phyloP scores from a whole-genome alignment of 805 yeast genomes.

The Nakazawaea ishiwadae region DNA sequence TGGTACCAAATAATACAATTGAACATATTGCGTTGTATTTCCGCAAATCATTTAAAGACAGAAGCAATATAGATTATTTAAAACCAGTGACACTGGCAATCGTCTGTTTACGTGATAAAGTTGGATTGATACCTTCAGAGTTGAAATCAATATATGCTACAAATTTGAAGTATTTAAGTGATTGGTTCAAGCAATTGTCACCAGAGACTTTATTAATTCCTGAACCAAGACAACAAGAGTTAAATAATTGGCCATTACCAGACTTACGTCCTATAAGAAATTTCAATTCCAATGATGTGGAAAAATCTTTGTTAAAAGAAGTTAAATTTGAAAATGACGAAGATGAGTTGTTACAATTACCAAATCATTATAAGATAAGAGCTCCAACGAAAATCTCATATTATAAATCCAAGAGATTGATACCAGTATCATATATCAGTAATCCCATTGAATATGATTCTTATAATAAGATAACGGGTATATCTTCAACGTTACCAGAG shows the following conservation, averaged over 20 bases:
- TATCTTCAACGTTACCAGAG: conserved; percentile 20
- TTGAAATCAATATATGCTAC: conserved; percentile 69
- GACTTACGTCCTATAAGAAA: conserved; percentile 59
- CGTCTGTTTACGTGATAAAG: conserved; percentile 75
- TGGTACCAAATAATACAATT: conserved; percentile 74
- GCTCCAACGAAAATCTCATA: conserved; percentile 29
- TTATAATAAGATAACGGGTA: conserved; percentile 29
- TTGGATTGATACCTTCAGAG: conserved; percentile 79
- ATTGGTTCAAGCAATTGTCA: conserved; percentile 49
- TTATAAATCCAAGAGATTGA: conserved; percentile 58
- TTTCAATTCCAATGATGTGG: conserved; percentile 72
- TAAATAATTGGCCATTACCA: conserved; percentile 70
- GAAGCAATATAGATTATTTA: conserved; percentile 41
- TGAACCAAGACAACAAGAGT: conserved; percentile 15
- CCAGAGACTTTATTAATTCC: conserved; percentile 4
- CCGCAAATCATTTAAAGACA: conserved; percentile 23
- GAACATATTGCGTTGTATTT: conserved; percentile 71
- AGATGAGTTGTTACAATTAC: conserved; percentile 21
- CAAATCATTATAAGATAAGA: conserved; percentile 19
- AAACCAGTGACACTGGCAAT: conserved; percentile 74
- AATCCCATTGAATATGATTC: conserved; percentile 50
- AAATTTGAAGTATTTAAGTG: conserved; percentile 54
- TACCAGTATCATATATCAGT: conserved; percentile 55
- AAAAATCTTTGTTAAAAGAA: conserved; percentile 68
- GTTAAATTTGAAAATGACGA: conserved; percentile 59